Base-by-base conservation (phyloP, 2,329 filamentous ascomycete genomes). In the Colletotrichum sp. region DNA sequence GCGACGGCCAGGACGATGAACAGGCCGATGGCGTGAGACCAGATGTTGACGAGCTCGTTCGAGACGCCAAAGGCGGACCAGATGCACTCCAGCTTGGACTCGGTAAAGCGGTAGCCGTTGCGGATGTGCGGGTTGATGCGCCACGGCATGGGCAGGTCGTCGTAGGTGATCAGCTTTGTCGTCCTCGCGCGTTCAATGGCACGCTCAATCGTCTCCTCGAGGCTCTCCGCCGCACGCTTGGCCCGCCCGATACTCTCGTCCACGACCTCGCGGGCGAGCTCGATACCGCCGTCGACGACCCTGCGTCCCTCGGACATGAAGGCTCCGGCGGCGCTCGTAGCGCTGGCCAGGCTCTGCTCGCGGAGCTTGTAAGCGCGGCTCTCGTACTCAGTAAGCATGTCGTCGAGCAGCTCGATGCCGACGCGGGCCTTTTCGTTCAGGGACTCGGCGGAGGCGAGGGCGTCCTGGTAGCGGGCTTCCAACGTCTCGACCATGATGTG, bases 31-130 rank as follows among this genome's bases (percentile, higher is more conserved):
- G 94, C 92, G 83, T 99, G 97, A 3, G 96, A 96, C 97, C 97
- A 99, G 82, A 99, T 99, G 86, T 99, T 99, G 88, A 99, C 93
- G 55, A 94, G 91, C 86, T 99, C 97, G 85, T 99, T 99, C 78
- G 95, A 98, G 75, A 97, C 88, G 78, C 92, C 90, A 82, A 98
- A 96, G 77, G 95, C 92, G 26, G 96, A 98, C 68, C 92, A 91
- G 68, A 99, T 88, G 83, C 96, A 99, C 80, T 96, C 96, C 72
- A 96, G 88, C 84, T 98, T 98, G 76, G 95, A 96, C 81, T 98
- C 95, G 77, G 92, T 94, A 88, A 99, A 99, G 68, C 97, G 96
- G 84, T 99, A 99, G 21, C 97, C 97, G 70, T 92, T 92, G 68
- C 93, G 89, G 82, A 99, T 99, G 85, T 99, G 95, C 3, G 96